Percentiles rank a stretch among this genome's conserved stretches.
Evolutionary conservation across 805 yeast species (phyloP).

Genomic region (Wickerhamiella kurtzmanii): DNA sequence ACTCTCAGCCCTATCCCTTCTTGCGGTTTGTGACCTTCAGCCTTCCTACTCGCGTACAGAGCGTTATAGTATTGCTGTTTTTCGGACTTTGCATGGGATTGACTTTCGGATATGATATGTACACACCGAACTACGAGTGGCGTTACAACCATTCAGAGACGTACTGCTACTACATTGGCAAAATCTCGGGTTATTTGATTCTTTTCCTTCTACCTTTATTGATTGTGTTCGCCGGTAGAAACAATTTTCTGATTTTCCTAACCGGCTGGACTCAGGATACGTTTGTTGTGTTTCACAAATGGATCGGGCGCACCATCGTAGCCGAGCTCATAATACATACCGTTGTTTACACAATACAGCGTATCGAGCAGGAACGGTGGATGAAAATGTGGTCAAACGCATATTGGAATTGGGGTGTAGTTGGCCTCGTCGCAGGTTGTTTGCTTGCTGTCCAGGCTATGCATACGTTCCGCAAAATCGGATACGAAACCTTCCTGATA

Average conservation of each 20-base stretch:
- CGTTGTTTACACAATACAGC: slow-evolving; percentile 33
- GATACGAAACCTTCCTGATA: slow-evolving; percentile 50
- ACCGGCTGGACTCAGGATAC: slow-evolving; percentile 45
- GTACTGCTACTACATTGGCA: not conserved
- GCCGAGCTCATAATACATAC: slow-evolving; percentile 41
- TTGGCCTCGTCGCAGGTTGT: slow-evolving; percentile 32
- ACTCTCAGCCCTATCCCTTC: slow-evolving; percentile 7
- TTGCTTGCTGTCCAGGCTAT: slow-evolving; percentile 40
- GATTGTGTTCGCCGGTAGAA: slow-evolving; percentile 53
- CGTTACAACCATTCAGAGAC: not conserved
- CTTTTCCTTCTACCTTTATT: slow-evolving; percentile 33
- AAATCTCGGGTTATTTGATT: slow-evolving; percentile 1
- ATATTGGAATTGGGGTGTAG: slow-evolving; percentile 29
- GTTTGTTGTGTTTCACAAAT: slow-evolving; percentile 47
- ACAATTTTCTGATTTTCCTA: slow-evolving; percentile 44
- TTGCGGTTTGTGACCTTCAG: slow-evolving; percentile 11
- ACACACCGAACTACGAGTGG: not conserved
- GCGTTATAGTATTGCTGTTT: slow-evolving; percentile 26
- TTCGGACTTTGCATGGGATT: slow-evolving; percentile 23
- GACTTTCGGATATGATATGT: slow-evolving; percentile 7
- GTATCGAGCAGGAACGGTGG: slow-evolving; percentile 31
- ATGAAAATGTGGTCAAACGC: slow-evolving; percentile 6
- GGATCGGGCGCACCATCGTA: slow-evolving; percentile 41
- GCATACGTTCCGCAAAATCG: slow-evolving; percentile 36
- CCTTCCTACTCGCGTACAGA: slow-evolving; percentile 31